These are phyloP conservation scores for Solanum ossicruentum DNA, from an alignment of 257 asterid genomes.

Conservation along the genomic window DNA sequence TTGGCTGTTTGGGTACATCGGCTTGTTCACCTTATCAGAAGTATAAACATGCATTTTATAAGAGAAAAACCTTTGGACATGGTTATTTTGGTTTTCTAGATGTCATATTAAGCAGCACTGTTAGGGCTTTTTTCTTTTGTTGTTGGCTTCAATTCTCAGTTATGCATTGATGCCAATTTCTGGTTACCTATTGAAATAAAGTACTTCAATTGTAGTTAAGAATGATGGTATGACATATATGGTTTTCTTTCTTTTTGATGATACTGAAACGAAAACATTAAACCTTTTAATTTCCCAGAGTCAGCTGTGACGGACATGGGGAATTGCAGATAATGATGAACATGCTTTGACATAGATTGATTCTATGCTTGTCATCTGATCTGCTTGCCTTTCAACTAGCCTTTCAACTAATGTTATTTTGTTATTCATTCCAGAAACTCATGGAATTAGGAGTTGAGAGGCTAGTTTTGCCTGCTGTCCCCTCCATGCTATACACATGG, in stretches of 20 bases:
- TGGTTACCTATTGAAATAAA: neutral
- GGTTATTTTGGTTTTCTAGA: neutral
- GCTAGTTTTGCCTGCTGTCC: constrained; percentile 66
- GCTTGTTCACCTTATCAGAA: neutral
- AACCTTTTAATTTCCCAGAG: neutral
- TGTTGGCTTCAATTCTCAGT: neutral
- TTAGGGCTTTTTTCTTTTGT: neutral
- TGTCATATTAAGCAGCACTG: neutral
- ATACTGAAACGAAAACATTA: neutral
- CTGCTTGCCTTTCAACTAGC: neutral
- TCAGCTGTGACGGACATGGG: neutral
- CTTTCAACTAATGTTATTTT: neutral
- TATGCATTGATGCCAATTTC: neutral
- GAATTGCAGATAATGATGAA: neutral
- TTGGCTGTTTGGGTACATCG: neutral
- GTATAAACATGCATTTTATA: neutral
- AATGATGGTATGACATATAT: neutral
- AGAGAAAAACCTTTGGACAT: neutral
- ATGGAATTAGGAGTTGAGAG: constrained; percentile 53
- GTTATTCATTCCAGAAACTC: constrained; percentile 37
- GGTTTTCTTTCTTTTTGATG: neutral
- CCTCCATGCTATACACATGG: constrained; percentile 52
- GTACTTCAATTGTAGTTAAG: neutral
- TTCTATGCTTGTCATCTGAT: neutral
- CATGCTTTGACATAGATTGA: neutral